Evolutionary conservation across 352 stramenopile genomes (phyloP), one percentile per base, ranked within the genome.

Genomic region (Globisporangium irregulare): DNA sequence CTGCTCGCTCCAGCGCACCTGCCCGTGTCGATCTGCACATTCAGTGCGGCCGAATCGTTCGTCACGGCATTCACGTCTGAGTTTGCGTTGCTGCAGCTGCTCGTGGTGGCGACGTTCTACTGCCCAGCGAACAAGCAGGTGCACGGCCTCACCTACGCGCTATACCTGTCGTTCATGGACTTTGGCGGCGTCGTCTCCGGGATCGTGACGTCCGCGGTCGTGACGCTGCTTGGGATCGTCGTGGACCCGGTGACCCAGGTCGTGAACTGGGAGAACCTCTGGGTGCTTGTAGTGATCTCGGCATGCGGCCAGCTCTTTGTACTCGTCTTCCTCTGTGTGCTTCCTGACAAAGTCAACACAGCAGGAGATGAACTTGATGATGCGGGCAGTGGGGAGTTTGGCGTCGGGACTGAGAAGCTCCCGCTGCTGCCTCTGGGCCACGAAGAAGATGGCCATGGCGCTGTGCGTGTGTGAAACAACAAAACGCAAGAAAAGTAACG

Each of bases 141-240:
- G 9, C 83, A 92, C 63, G 87, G 87, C 3, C 73, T 94, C 32
- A 90, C 87, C 55, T 94, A 94, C 69, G 85, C 87, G 54, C 70
- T 94, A 60, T 94, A 82, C 67, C 71, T 94, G 46, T 93, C 85
- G 14, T 92, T 92, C 66, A 94, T 94, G 84, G 85, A 94, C 74
- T 92, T 94, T 73, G 87, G 87, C 18, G 87, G 85, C 29, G 84
- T 93, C 29, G 65, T 92, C 2, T 93, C 84, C 4, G 82, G 84
- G 9, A 59, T 94, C 15, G 67, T 91, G 14, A 85, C 78, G 15
- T 87, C 87, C 9, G 48, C 79, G 1, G 43, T 92, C 32, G 82
- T 92, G 41, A 78, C 73, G 15, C 59, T 71, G 18, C 60, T 94
- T 8, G 87, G 85, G 0, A 92, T 94, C 32, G 76, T 83, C 1